These are phyloP conservation scores for Chaetomium sp. DNA, from an alignment of 2,329 filamentous ascomycete species.

Conservation along the genomic window DNA sequence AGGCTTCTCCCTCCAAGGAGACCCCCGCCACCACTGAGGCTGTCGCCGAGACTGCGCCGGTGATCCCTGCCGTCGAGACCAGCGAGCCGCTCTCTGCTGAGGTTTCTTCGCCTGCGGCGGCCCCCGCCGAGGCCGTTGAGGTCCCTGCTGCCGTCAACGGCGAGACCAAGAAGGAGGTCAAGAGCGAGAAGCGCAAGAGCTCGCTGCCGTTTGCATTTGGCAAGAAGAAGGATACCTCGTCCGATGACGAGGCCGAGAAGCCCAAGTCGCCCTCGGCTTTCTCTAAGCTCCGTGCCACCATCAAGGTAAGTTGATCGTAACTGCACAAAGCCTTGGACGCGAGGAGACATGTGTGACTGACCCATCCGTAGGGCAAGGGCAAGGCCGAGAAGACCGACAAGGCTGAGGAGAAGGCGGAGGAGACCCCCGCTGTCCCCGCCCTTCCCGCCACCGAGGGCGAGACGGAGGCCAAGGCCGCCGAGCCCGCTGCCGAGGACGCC, in stretches of 20 bases:
- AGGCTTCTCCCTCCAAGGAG: slow-evolving; percentile 49
- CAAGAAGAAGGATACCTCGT: slow-evolving; percentile 69
- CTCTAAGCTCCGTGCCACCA: slow-evolving; percentile 62
- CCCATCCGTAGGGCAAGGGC: slow-evolving; percentile 37
- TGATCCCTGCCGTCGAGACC: slow-evolving; percentile 62
- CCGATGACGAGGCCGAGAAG: slow-evolving; percentile 66
- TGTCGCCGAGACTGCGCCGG: slow-evolving; percentile 57
- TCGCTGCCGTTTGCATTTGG: slow-evolving; percentile 74
- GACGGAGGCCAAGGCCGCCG: slow-evolving; percentile 28
- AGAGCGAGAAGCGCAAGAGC: slow-evolving; percentile 79
- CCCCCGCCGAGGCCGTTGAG: slow-evolving; percentile 52
- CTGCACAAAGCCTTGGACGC: background rate
- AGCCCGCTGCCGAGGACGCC: slow-evolving; percentile 41
- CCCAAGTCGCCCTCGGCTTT: slow-evolving; percentile 56
- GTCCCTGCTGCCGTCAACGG: slow-evolving; percentile 48
- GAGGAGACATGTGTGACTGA: background rate
- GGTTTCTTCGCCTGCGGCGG: slow-evolving; percentile 50
- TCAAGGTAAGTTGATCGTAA: slow-evolving; percentile 43
- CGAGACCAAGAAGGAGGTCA: slow-evolving; percentile 64
- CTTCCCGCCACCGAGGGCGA: slow-evolving; percentile 42
- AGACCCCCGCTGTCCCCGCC: slow-evolving; percentile 44
- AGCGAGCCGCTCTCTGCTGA: slow-evolving; percentile 59
- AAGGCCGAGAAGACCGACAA: slow-evolving; percentile 42
- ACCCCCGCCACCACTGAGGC: slow-evolving; percentile 41
- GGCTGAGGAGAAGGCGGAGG: slow-evolving; percentile 47